Evolutionary conservation across 2,329 filamentous ascomycete species (phyloP).

Genomic region (Lachnum nothofagi): DNA sequence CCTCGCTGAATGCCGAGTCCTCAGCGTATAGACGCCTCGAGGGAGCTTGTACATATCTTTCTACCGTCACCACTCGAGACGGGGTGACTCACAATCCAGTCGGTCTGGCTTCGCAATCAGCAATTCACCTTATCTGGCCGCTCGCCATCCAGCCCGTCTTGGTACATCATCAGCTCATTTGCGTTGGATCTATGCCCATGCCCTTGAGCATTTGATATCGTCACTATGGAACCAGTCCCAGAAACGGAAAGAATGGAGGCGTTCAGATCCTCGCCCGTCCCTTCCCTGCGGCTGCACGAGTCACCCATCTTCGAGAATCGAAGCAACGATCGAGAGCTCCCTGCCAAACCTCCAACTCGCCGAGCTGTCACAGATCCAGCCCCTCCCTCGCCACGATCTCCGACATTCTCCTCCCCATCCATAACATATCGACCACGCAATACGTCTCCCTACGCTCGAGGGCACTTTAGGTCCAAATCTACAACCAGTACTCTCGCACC

Average conservation of each 20-base stretch:
- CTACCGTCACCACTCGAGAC: neutral
- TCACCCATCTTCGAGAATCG: constrained; percentile 19
- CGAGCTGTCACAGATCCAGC: constrained; percentile 56
- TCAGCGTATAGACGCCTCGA: constrained; percentile 18
- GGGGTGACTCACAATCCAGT: neutral
- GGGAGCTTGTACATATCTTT: constrained; percentile 6
- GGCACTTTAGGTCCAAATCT: constrained; percentile 55
- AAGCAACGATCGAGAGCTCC: constrained; percentile 12
- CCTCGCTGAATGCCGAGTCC: constrained; percentile 21
- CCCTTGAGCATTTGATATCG: constrained; percentile 2
- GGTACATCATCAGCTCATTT: neutral
- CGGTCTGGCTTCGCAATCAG: neutral
- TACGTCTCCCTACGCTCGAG: constrained; percentile 54
- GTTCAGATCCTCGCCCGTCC: constrained; percentile 55
- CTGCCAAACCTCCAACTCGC: constrained; percentile 48
- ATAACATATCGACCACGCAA: constrained; percentile 58
- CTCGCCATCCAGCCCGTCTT: neutral
- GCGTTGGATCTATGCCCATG: constrained; percentile 1
- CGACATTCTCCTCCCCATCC: constrained; percentile 35
- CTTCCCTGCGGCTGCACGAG: constrained; percentile 44
- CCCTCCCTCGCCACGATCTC: constrained; percentile 48
- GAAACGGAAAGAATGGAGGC: constrained; percentile 65
- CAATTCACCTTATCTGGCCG: neutral
- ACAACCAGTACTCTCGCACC: constrained; percentile 49
- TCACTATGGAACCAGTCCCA: constrained; percentile 60